Percentiles rank a stretch among this genome's conserved stretches.
phyloP scores from a whole-genome alignment of 805 yeast species.

The Ogataea wickerhamii region DNA sequence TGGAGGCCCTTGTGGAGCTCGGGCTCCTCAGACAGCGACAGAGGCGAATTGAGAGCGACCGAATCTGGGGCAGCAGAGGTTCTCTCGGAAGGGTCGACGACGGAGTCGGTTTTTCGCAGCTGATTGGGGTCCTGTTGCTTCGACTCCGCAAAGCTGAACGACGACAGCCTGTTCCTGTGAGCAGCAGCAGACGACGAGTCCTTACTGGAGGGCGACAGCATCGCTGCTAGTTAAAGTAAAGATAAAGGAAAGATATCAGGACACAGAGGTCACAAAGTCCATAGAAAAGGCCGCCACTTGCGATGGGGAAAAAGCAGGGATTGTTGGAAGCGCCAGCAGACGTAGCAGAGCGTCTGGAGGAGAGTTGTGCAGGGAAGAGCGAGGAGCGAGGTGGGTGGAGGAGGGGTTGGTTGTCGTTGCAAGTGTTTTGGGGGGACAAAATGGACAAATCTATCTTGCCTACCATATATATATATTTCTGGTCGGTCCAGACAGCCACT shows the following conservation, averaged over 20 bases:
- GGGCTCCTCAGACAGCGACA: slow-evolving; percentile 19
- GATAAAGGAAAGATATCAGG: too few relatives aligned
- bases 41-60: slow-evolving; percentile 17
- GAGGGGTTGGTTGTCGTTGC: not conserved
- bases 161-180: slow-evolving; percentile 12
- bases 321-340: too few relatives aligned
- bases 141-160: slow-evolving; percentile 13
- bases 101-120: slow-evolving; percentile 11
- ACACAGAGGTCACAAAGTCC: too few relatives aligned
- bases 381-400: not conserved
- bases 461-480: not conserved
- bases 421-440: not conserved
- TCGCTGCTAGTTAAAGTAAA: too few relatives aligned
- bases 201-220: slow-evolving; percentile 26
- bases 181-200: slow-evolving; percentile 13
- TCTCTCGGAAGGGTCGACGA: slow-evolving; percentile 19
- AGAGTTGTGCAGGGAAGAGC: not conserved
- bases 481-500: not conserved
- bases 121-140: slow-evolving; percentile 2
- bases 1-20: slow-evolving; percentile 13
- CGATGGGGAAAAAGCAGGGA: too few relatives aligned
- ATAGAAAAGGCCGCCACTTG: not conserved
- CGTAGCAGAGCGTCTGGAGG: too few relatives aligned
- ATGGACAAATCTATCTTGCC: not conserved
- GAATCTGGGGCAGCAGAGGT: slow-evolving; percentile 1